phyloP scores from a whole-genome alignment of 1,139 yeast genomes.

The Zygosaccharomyces pseudobailii region DNA sequence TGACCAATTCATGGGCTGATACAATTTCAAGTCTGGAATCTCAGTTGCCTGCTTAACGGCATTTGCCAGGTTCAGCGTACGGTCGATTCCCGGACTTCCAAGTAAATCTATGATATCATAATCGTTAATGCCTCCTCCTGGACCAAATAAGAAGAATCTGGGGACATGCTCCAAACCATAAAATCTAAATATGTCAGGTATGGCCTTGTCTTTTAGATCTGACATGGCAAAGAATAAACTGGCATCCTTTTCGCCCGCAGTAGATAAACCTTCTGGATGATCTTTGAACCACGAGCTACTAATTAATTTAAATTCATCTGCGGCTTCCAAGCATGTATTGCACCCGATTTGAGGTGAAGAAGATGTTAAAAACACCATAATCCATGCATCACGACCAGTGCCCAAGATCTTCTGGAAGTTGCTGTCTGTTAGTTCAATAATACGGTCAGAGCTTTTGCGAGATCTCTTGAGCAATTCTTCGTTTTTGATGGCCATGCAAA shows the following conservation, averaged over 20 bases:
- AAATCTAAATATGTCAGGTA: constrained; percentile 47
- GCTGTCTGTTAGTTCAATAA: constrained; percentile 53
- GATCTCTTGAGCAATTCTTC: constrained; percentile 24
- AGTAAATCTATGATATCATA: constrained; percentile 21
- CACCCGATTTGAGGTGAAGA: constrained; percentile 71
- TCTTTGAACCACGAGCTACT: constrained; percentile 55
- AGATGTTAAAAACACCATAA: constrained; percentile 69
- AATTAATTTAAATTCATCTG: constrained; percentile 59
- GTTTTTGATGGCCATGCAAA: constrained; percentile 21
- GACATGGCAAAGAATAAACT: constrained; percentile 66
- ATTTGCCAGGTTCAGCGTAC: constrained; percentile 21
- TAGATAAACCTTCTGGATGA: constrained; percentile 42
- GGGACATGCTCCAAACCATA: constrained; percentile 74
- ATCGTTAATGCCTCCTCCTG: constrained; percentile 40
- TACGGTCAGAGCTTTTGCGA: constrained; percentile 29
- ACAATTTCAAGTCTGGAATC: constrained; percentile 41
- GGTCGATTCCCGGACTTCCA: constrained; percentile 20
- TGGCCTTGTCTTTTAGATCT: constrained; percentile 57
- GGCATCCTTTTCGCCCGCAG: constrained; percentile 32
- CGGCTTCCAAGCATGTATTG: constrained; percentile 63
- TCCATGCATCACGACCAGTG: constrained; percentile 64
- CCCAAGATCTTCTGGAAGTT: constrained; percentile 55
- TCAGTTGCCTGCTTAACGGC: constrained; percentile 40
- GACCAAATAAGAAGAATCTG: constrained; percentile 60
- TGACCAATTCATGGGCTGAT: constrained; percentile 57